Evolutionary conservation across 1,284 basidiomycete species (phyloP), one percentile per base, ranked within the genome.

Genomic region (Nidula niveotomentosa): DNA sequence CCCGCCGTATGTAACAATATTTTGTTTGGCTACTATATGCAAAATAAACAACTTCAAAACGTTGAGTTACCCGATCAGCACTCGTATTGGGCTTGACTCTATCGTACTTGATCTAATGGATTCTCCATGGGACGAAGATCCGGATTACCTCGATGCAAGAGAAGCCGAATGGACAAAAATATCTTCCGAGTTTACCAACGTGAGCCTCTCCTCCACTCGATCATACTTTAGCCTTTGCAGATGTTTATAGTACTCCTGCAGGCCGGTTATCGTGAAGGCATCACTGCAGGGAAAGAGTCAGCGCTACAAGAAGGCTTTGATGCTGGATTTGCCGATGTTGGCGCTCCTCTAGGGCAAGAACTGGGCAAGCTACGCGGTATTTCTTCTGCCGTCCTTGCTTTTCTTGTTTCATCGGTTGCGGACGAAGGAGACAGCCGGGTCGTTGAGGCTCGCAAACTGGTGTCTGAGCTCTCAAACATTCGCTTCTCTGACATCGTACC

Each of bases 221-320:
- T 41, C n/a, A 36, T 36, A 49, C 41, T 44, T 48, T 17, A 46
- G 34, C n/a, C 52, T 48, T 51, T 52, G 23, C 3, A 34, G 12
- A 10, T 7, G 18, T 52, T 35, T 37, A 18, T 47, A 58, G 30
- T 45, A 62, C 56, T 37, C 43, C 56, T 39, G 46, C 52, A 95
- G 93, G 82, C 83, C 17, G 93, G 93, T 1, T 95, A 94, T 64
- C 84, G 93, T 13, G 92, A 94, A 69, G 93, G 93, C 30, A 93
- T 95, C 60, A 90, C 85, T 0, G 85, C 86, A 2, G 93, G 93
- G 8, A 95, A 95, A 68, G 89, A 93, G 69, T 76, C 79, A 1
- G 83, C 84, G 8, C 76, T 94, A 0, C 93, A 96, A 62, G 74
- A 82, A 57, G 93, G 92, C 0, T 95, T 95, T 62, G 90, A 96